Evolutionary conservation across 2,329 filamentous ascomycete species (phyloP), one percentile per base, ranked within the genome.

Genomic region (Stemphylium lycopersici): DNA sequence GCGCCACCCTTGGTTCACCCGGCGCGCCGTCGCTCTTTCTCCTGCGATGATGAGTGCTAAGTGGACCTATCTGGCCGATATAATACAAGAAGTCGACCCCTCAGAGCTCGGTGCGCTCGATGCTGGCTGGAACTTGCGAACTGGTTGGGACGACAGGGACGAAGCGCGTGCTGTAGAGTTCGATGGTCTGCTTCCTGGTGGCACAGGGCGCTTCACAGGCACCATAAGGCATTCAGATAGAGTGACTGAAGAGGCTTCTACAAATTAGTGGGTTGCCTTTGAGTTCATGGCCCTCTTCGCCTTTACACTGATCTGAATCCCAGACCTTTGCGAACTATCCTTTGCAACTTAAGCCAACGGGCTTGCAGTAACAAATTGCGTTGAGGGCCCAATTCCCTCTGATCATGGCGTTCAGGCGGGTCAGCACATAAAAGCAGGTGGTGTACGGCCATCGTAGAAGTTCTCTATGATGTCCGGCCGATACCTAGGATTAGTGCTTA

Each of bases 201-300:
- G 78, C 3, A 77, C 72, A 5, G 78, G 78, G 2, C 63, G 78
- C 24, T 76, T 80, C 46, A 72, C 70, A 0, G 75, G 74, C 20
- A 50, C 49, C 15, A 59, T 73, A 51, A 55, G 56, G 15, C 50
- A 53, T 15, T 58, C 56, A 6, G 68, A 72, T 44, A 62, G 56
- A 32, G 48, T 70, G 38, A 22, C 22, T 5, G 46, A 56, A 8
- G 55, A 43, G 34, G 49, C 38, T 38, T 58, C 58, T 61, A 41
- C 52, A 41, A 60, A 51, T 63, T 60, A 65, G 57, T 62, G 40
- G 52, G 47, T 6, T 48, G 16, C 42, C 31, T 39, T 43, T 46
- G 33, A 18, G 32, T n/a, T 11, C 26, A 37, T 22, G 39, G 24
- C 6, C 24, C n/a, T 32, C 16, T n/a, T 45, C 38, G 36, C 13